Conservation (phyloP, 1,284 basidiomycete species). For the Sanghuangporus baumii region DNA sequence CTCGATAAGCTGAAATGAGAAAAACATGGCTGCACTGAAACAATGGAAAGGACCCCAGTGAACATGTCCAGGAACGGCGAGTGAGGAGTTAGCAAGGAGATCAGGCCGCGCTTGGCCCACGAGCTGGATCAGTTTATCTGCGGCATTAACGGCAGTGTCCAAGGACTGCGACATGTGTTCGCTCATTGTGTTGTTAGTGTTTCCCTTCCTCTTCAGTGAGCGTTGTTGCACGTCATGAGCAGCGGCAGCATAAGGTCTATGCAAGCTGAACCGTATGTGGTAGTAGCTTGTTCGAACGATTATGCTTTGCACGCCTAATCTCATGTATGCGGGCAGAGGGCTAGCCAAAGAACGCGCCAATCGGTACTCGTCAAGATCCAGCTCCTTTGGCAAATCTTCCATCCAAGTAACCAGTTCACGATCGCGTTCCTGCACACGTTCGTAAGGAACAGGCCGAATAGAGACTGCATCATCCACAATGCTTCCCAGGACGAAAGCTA, state of each 20-base stretch:
- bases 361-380: conserved; percentile 68
- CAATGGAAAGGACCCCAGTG: conserved; percentile 77
- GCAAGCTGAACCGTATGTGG: conserved; percentile 77
- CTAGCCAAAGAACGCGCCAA: conserved; percentile 65
- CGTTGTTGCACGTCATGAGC: conserved; percentile 19
- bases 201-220: conserved; percentile 1
- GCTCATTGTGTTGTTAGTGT: conserved; percentile 28
- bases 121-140: conserved; percentile 70
- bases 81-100: conserved; percentile 58
- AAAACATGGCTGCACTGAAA: conserved; percentile 82
- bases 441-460: conserved; percentile 65
- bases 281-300: conserved; percentile 69
- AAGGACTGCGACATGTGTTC: conserved; percentile 51
- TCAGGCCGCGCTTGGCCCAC: conserved; percentile 65
- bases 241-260: conserved; percentile 63
- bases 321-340: conserved; percentile 38
- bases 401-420: conserved; percentile 63
- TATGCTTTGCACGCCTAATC: conserved; percentile 71
- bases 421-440: conserved; percentile 65
- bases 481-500: conserved; percentile 69
- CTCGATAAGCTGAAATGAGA: conserved; percentile 76
- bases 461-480: conserved; percentile 80
- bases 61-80: conserved; percentile 74
- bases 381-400: conserved; percentile 61
- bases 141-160: conserved; percentile 66